Conservation (phyloP, 129 eudicot genomes). For the carrot (Daucus carota) region DNA sequence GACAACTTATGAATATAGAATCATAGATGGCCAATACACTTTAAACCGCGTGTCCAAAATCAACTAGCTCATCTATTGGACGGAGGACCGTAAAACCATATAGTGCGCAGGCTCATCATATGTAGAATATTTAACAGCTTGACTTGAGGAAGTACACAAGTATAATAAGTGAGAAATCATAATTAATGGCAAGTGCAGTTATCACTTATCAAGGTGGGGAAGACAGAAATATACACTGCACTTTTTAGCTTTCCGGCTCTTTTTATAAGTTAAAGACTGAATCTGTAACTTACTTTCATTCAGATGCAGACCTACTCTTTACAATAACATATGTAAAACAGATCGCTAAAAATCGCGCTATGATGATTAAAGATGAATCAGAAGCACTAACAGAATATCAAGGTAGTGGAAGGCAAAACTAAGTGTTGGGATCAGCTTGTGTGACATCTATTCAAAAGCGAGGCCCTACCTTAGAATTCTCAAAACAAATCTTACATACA, state of each 20-base stretch:
- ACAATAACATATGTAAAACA: background rate
- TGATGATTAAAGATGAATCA: background rate
- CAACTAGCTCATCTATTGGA: no score
- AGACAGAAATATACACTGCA: background rate
- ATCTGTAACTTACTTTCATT: background rate
- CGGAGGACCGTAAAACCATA: background rate
- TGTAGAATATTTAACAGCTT: background rate
- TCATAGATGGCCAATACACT: no score
- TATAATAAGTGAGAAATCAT: background rate
- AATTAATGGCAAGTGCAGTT: slow-evolving; percentile 2
- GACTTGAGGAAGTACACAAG: background rate
- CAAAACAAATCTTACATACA: background rate
- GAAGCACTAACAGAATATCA: background rate
- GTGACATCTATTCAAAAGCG: background rate
- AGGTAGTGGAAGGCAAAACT: slow-evolving; percentile 8
- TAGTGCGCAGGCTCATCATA: background rate
- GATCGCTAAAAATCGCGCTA: background rate
- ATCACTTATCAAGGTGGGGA: background rate
- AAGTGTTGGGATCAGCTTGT: slow-evolving; percentile 1
- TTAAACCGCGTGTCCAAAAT: no score
- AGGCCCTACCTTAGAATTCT: background rate
- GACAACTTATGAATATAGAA: no score
- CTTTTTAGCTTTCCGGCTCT: background rate
- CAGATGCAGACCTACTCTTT: background rate
- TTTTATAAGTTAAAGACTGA: slow-evolving; percentile 1